These are phyloP conservation scores for Trichoderma gamsii DNA, from an alignment of 495 filamentous ascomycete species.

Conservation along the genomic window DNA sequence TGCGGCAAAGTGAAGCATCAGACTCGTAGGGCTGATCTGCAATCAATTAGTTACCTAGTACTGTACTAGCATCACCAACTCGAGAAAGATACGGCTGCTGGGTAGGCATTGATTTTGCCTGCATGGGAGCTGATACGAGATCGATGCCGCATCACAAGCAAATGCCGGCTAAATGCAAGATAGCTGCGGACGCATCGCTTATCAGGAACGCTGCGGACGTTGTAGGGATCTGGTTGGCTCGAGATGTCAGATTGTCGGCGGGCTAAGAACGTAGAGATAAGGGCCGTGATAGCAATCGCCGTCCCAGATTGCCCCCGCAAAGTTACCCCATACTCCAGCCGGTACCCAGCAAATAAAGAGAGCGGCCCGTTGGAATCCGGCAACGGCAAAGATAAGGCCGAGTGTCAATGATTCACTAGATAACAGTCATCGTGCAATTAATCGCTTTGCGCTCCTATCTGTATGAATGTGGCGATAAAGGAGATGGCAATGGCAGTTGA, in stretches of 20 bases:
- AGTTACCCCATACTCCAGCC: background rate
- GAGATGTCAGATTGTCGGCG: background rate
- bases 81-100: background rate
- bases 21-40: constrained; percentile 7
- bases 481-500: background rate
- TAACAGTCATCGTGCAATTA: constrained; percentile 7
- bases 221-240: constrained; percentile 2
- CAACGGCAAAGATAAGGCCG: background rate
- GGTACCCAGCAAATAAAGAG: background rate
- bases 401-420: background rate
- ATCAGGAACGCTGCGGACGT: background rate
- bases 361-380: background rate
- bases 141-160: background rate
- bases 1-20: background rate
- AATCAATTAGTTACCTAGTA: too few relatives aligned
- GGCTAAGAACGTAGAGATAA: background rate
- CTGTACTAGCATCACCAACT: too few relatives aligned
- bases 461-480: background rate
- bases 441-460: background rate
- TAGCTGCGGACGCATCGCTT: background rate
- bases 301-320: background rate
- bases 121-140: constrained; percentile 1
- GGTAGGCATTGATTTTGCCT: background rate
- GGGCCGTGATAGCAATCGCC: background rate
- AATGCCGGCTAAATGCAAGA: background rate